Conservation (phyloP, 2,329 filamentous ascomycete species). For the Penicillium rolfsii region DNA sequence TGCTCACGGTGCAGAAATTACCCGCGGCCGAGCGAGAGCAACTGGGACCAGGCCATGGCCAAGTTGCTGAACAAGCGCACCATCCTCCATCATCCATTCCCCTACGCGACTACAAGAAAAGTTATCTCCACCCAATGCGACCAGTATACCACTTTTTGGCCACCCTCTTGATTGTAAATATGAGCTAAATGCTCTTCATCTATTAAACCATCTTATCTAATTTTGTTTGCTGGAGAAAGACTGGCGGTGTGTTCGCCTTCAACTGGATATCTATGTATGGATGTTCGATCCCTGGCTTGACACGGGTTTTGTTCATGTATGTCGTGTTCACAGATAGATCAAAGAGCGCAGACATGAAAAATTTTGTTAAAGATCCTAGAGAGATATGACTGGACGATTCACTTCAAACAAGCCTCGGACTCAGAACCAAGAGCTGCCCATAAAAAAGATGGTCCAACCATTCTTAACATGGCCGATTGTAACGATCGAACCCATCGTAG, state of each 20-base stretch:
- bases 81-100: conserved; percentile 17
- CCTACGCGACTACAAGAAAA: conserved; percentile 27
- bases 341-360: background rate
- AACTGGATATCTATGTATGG: background rate
- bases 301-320: background rate
- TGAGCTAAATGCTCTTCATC: background rate
- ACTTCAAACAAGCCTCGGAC: background rate
- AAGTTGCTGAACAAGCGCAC: conserved; percentile 2
- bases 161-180: conserved; percentile 9
- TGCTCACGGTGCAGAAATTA: background rate
- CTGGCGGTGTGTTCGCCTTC: background rate
- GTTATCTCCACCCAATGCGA: conserved; percentile 24
- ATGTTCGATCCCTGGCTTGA: background rate
- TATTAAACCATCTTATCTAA: background rate
- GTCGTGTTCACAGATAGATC: background rate
- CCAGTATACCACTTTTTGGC: conserved; percentile 14
- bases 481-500: background rate
- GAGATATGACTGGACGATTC: background rate
- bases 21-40: conserved; percentile 5
- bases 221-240: background rate
- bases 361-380: background rate
- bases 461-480: background rate
- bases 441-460: background rate
- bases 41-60: background rate
- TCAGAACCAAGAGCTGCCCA: background rate